These are phyloP conservation scores for Delonix regia DNA, from an alignment of 306 rosid species.

Conservation along the genomic window DNA sequence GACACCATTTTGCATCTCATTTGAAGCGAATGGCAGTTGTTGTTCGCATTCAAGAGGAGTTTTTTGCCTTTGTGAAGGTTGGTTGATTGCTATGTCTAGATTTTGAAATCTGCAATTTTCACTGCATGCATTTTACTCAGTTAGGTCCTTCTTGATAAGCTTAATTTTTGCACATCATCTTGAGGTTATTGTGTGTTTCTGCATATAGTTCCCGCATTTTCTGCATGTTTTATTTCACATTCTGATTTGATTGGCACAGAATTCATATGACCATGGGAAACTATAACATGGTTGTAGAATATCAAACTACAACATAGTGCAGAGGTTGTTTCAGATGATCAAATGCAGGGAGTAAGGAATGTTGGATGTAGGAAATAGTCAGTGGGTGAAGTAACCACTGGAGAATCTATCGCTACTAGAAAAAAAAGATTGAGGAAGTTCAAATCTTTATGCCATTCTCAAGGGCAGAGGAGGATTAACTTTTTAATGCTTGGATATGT, in stretches of 20 bases:
- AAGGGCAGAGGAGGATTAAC: neutral
- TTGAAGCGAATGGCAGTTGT: slow-evolving; percentile 96
- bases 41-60: slow-evolving; percentile 91
- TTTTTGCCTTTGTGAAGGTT: slow-evolving; percentile 96
- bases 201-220: neutral
- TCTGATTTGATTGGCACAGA: no score
- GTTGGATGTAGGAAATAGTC: neutral
- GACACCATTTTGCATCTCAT: slow-evolving; percentile 95
- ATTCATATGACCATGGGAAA: no score
- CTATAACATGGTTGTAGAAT: no score
- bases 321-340: no score
- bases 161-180: neutral
- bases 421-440: no score
- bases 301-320: no score
- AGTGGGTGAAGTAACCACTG: slow-evolving; percentile 3
- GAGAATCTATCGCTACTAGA: neutral
- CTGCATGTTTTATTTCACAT: neutral
- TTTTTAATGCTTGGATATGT: neutral
- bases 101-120: slow-evolving; percentile 13
- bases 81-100: slow-evolving; percentile 30
- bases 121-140: slow-evolving; percentile 24
- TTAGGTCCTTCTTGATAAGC: slow-evolving; percentile 12
- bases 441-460: no score
- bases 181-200: neutral
- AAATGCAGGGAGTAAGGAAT: no score